A percentile compares a stretch with the other conserved stretches of the same genome.
Conservation (phyloP, 2,329 filamentous ascomycete genomes). For the Rutstroemia sydowiana region DNA sequence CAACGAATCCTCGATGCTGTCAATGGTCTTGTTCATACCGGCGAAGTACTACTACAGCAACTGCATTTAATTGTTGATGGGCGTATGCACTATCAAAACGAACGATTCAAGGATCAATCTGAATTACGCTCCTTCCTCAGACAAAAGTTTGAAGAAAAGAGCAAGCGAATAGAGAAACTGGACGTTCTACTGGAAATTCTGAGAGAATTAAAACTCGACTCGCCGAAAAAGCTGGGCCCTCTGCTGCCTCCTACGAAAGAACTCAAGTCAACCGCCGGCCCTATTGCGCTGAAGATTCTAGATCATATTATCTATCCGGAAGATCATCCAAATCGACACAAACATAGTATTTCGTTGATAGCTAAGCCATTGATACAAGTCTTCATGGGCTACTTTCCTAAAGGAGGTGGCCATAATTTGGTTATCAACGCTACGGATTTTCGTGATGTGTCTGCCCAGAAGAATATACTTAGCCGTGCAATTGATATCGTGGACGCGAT, state of each 20-base stretch:
- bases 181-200: background rate
- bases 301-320: background rate
- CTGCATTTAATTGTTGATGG: conserved; percentile 7
- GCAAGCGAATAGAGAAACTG: background rate
- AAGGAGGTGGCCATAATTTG: background rate
- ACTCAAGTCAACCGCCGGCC: background rate
- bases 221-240: background rate
- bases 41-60: conserved; percentile 9
- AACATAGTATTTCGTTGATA: background rate
- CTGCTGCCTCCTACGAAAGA: background rate
- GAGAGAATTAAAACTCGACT: background rate
- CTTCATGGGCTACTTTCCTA: background rate
- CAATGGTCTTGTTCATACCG: conserved; percentile 13
- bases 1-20: conserved; percentile 10
- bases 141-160: background rate
- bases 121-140: conserved; percentile 5
- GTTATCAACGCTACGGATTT: background rate
- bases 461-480: background rate
- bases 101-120: conserved; percentile 8
- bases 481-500: background rate
- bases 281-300: background rate
- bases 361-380: background rate
- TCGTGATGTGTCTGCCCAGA: background rate
- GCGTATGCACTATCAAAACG: conserved; percentile 6
- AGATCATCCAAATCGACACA: background rate